Percentiles rank a stretch among this genome's conserved stretches.
phyloP scores from a whole-genome alignment of 805 yeast species.

The Cyberlindnera misumaiensis region DNA sequence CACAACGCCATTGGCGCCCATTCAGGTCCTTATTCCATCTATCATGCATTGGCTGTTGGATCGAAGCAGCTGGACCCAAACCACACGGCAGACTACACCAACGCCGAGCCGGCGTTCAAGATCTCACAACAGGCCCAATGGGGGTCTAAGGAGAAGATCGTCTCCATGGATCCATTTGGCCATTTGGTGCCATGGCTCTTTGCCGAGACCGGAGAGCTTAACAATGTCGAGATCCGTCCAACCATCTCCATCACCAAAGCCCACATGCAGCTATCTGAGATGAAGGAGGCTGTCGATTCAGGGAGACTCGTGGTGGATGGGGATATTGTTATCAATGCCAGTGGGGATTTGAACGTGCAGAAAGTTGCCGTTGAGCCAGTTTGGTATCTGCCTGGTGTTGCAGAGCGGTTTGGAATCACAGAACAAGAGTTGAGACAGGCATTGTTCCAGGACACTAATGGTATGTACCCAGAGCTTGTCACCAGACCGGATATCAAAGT shows the following conservation, averaged over 20 bases:
- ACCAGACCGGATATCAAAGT: constrained; percentile 64
- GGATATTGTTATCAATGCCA: constrained; percentile 46
- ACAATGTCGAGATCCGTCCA: constrained; percentile 53
- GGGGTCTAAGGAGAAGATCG: constrained; percentile 50
- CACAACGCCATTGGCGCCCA: constrained; percentile 64
- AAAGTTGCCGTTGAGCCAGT: constrained; percentile 67
- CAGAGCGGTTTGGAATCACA: constrained; percentile 50
- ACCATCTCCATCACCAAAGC: constrained; percentile 65
- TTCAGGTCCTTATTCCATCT: constrained; percentile 55
- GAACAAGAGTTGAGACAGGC: constrained; percentile 53
- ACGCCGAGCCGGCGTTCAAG: constrained; percentile 54
- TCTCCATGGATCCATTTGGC: constrained; percentile 61
- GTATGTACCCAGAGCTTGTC: constrained; percentile 62
- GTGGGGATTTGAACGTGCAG: constrained; percentile 57
- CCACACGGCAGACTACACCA: constrained; percentile 54
- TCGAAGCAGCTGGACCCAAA: constrained; percentile 45
- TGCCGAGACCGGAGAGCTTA: constrained; percentile 34
- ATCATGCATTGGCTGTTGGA: constrained; percentile 62
- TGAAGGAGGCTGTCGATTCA: constrained; percentile 45
- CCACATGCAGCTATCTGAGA: constrained; percentile 51
- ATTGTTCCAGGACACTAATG: constrained; percentile 62
- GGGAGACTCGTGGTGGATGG: constrained; percentile 57
- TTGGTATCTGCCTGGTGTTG: constrained; percentile 66
- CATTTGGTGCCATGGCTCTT: constrained; percentile 59
- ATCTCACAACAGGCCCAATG: constrained; percentile 51